Evolutionary conservation across 768 basidiomycete genomes (phyloP), one percentile per base, ranked within the genome.

Genomic region (Kwoniella heveanensis): DNA sequence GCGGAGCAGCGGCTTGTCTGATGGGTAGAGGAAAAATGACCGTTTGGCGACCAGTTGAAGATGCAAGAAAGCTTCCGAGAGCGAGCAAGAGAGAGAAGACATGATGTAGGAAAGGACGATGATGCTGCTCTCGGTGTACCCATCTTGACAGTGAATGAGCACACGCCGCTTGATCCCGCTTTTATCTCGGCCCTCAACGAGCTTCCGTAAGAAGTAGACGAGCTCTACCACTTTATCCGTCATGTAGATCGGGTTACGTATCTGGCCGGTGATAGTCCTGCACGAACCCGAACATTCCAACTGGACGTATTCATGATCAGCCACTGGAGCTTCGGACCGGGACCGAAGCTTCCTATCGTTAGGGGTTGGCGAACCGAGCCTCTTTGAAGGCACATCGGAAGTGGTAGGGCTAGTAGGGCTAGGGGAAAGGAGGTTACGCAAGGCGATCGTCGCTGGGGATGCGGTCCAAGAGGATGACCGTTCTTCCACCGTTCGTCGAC

Each of bases 41-140:
- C 95, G 63, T 30, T 79, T 71, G 22, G 74, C 65, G 19, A 74
- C 52, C 15, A 81, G 76, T 81, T 98, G 95, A 67, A 98, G 85
- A 77, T 92, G 88, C 30, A 97, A 83, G 81, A 95, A 97, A 7
- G 93, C 95, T 77, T 94, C 91, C 9, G 93, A 91, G 8, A 96
- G 84, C 53, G 83, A 80, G 39, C 78, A 65, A 9, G 74, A 71
- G 21, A 79, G 72, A 15, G 73, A 67, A 46, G 75, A 86, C 93
- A 98, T 97, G 66, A 96, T 82, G 54, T 95, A 85, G 67, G 87
- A 86, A 57, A 97, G 83, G 22, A 92, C 93, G 56, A 92, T 87
- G 6, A 94, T 87, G 25, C 89, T 90, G 10, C 90, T 90, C 79
- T 97, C 94, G 24, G 95, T 97, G 82, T 79, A 79, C 12, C 78